Conservation (phyloP, 2,329 filamentous ascomycete genomes). For the Apiospora kogelbergensis region DNA sequence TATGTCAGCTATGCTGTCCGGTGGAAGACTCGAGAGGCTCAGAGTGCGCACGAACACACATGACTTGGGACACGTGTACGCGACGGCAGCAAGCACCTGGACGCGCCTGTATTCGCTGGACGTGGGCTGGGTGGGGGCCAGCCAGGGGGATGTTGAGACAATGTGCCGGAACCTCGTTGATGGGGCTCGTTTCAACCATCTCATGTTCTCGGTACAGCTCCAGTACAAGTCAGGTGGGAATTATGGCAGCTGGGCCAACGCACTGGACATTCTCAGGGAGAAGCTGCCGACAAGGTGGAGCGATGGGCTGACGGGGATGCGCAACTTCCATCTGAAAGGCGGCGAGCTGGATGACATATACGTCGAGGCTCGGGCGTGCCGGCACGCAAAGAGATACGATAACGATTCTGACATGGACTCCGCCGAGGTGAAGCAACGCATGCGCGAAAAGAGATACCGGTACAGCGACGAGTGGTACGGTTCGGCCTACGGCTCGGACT, state of each 20-base stretch:
- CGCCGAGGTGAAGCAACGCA: no score
- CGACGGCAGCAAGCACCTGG: background rate
- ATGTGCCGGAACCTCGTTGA: background rate
- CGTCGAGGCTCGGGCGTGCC: no score
- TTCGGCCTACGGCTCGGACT: no score
- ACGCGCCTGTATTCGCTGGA: background rate
- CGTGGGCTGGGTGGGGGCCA: no score
- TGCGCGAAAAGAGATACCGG: no score
- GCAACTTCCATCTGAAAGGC: background rate
- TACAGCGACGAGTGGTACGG: no score
- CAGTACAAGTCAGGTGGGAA: background rate
- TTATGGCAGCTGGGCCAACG: background rate
- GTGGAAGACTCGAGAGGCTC: background rate
- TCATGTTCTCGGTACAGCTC: background rate
- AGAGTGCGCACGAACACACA: background rate
- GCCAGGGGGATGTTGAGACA: background rate
- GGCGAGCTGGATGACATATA: background rate
- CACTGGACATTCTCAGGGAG: background rate
- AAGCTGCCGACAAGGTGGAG: background rate
- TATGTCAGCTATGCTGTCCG: background rate
- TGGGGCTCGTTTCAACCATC: background rate
- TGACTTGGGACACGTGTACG: background rate
- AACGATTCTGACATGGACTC: no score
- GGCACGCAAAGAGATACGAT: no score
- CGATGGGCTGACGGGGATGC: no score